Conservation (phyloP, 129 eudicot species). For the Chrysanthemum seticuspe region DNA sequence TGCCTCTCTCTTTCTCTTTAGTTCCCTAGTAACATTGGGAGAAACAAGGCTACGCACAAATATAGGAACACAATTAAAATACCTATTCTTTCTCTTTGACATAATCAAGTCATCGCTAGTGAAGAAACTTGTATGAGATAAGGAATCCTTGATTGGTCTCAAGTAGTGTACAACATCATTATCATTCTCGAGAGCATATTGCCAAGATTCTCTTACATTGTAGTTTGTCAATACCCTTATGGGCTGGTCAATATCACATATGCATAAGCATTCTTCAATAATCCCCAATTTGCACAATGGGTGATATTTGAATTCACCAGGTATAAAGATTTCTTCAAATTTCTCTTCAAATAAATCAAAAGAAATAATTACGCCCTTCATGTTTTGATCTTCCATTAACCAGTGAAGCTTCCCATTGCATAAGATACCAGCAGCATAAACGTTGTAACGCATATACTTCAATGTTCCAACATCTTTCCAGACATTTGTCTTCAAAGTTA, state of each 20-base stretch:
- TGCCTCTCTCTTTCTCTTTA: too few species aligned
- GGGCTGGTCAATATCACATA: background rate
- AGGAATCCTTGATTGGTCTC: background rate
- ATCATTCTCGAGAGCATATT: background rate
- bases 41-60: conserved; percentile 14
- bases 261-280: background rate
- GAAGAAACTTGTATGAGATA: background rate
- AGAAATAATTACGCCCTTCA: background rate
- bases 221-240: conserved; percentile 1
- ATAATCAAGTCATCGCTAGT: background rate
- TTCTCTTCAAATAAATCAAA: conserved; percentile 9
- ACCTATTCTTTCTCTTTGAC: too few species aligned
- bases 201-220: background rate
- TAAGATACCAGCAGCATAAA: background rate
- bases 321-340: background rate
- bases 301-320: background rate
- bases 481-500: background rate
- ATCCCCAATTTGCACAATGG: background rate
- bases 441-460: background rate
- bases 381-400: background rate
- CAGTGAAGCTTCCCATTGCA: conserved; percentile 1
- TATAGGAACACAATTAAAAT: background rate
- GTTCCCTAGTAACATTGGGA: background rate
- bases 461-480: background rate
- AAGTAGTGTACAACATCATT: background rate